Evolutionary conservation across 768 basidiomycete species (phyloP).

Genomic region (Lactarius quietus): DNA sequence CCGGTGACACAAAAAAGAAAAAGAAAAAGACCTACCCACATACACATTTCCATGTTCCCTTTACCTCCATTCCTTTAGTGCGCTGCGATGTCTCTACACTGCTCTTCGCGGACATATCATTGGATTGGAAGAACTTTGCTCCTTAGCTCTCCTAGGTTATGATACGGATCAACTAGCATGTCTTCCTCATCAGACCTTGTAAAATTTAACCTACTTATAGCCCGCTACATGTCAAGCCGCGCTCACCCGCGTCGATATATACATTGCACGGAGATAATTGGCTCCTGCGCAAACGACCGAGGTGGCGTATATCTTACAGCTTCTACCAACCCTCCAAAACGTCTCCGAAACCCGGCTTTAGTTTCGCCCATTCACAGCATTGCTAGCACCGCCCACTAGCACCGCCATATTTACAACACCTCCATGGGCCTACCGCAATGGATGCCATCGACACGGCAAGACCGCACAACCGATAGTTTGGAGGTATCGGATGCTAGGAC

Average conservation of each 20-base stretch:
- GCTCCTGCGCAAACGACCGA: not conserved
- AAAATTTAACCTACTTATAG: not conserved
- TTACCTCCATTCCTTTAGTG: not conserved
- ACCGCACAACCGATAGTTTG: not conserved
- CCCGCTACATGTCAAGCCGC: not conserved
- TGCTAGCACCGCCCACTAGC: not conserved
- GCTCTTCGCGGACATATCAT: not conserved
- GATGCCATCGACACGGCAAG: not conserved
- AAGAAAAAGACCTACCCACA: not conserved
- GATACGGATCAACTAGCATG: not conserved
- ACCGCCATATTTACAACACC: not conserved
- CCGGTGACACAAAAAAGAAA: not conserved
- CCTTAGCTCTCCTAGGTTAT: not conserved
- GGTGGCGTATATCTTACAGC: not conserved
- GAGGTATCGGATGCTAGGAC: not conserved
- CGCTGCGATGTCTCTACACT: not conserved
- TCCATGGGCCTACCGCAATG: not conserved
- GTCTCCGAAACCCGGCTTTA: too few relatives aligned
- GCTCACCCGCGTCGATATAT: not conserved
- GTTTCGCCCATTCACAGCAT: not conserved
- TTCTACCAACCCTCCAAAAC: not conserved
- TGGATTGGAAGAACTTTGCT: not conserved
- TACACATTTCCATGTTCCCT: not conserved
- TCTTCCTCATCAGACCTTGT: not conserved
- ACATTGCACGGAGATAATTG: not conserved